phyloP scores from a whole-genome alignment of 257 asterid genomes.

The Gentiana dahurica region DNA sequence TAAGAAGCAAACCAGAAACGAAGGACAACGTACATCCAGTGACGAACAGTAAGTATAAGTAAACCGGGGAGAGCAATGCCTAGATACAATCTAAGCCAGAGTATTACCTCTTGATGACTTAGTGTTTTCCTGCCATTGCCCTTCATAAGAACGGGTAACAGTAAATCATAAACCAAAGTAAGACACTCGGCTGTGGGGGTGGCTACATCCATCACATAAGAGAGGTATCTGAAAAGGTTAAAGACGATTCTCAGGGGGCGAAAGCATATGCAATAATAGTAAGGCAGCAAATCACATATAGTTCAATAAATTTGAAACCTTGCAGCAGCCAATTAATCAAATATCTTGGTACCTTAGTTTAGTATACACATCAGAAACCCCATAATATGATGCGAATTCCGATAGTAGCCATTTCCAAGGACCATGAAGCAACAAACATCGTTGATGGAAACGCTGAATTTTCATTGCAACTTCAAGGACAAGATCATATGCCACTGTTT shows the following conservation, averaged over 20 bases:
- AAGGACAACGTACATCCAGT: not conserved
- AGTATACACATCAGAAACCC: constrained; percentile 48
- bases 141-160: constrained; percentile 37
- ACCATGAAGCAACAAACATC: constrained; percentile 35
- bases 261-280: not conserved
- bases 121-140: constrained; percentile 29
- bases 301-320: constrained; percentile 5
- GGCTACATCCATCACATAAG: constrained; percentile 54
- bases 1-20: constrained; percentile 4
- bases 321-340: constrained; percentile 1
- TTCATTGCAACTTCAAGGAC: constrained; percentile 46
- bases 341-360: constrained; percentile 27
- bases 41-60: not conserved
- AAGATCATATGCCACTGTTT: constrained; percentile 48
- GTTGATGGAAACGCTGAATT: constrained; percentile 32
- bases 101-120: constrained; percentile 46
- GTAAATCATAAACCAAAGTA: constrained; percentile 25
- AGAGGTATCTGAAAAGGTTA: constrained; percentile 30
- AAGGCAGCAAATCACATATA: not conserved
- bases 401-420: constrained; percentile 49
- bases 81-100: not conserved
- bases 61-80: not conserved
- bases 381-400: constrained; percentile 41
- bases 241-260: not conserved
- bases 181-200: constrained; percentile 50